These are phyloP conservation scores for Sungouiozyma ichnusensis DNA, from an alignment of 805 yeast genomes.

Conservation along the genomic window DNA sequence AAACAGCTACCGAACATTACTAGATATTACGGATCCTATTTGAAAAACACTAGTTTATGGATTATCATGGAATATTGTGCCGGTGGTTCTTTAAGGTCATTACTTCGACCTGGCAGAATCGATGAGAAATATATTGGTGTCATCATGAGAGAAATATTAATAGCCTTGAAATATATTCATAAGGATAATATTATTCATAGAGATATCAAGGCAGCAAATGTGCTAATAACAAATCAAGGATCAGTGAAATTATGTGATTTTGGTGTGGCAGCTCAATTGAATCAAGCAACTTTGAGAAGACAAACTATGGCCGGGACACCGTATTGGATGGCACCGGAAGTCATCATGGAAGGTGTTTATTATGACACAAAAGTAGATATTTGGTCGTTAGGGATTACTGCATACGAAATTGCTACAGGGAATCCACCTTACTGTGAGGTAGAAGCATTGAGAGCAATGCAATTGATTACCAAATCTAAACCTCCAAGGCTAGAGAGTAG, in stretches of 20 bases:
- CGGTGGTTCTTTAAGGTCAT: constrained; percentile 86
- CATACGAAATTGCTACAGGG: constrained; percentile 91
- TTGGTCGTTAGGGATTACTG: constrained; percentile 94
- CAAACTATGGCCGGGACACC: constrained; percentile 95
- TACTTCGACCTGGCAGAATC: constrained; percentile 74
- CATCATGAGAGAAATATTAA: constrained; percentile 69
- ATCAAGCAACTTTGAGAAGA: constrained; percentile 64
- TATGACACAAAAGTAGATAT: constrained; percentile 91
- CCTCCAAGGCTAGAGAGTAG: constrained; percentile 94
- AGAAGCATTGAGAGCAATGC: constrained; percentile 92
- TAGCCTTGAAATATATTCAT: constrained; percentile 76
- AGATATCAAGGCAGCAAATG: constrained; percentile 94
- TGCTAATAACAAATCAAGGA: constrained; percentile 81
- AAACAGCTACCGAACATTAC: constrained; percentile 86
- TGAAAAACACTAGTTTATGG: constrained; percentile 89
- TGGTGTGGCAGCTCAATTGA: constrained; percentile 93
- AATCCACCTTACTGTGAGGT: constrained; percentile 95
- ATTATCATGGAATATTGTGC: constrained; percentile 96
- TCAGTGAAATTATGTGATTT: constrained; percentile 88
- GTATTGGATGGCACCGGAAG: constrained; percentile 99
- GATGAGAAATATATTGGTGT: constrained; percentile 80
- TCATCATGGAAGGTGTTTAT: constrained; percentile 78
- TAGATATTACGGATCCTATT: constrained; percentile 79
- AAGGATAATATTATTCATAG: constrained; percentile 87
- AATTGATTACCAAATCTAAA: constrained; percentile 79